Evolutionary conservation across 1,284 basidiomycete species (phyloP).

Genomic region (Cutaneotrichosporon mucoides): DNA sequence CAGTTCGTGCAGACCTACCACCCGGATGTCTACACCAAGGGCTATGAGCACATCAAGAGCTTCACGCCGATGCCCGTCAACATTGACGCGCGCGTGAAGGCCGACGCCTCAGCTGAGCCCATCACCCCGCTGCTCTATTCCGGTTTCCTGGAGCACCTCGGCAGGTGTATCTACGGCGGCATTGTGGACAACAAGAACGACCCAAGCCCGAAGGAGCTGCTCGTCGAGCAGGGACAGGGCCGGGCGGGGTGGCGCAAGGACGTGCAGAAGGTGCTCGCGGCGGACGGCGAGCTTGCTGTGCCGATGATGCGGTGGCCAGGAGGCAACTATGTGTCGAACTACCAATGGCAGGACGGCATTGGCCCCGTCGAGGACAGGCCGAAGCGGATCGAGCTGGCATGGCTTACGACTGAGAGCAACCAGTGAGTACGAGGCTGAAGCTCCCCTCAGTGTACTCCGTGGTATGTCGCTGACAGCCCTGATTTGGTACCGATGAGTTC

Average conservation of each 20-base stretch:
- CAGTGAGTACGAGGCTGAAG: constrained; percentile 10
- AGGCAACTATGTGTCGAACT: constrained; percentile 54
- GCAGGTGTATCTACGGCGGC: constrained; percentile 59
- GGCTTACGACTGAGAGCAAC: constrained; percentile 61
- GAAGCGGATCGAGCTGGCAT: constrained; percentile 58
- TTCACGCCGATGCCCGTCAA: neutral
- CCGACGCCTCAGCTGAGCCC: constrained; percentile 4
- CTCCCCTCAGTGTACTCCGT: neutral
- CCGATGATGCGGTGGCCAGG: constrained; percentile 60
- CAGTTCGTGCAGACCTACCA: constrained; percentile 1
- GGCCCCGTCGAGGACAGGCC: constrained; percentile 56
- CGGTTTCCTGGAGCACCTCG: constrained; percentile 60
- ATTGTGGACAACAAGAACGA: constrained; percentile 53
- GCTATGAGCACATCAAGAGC: constrained; percentile 2
- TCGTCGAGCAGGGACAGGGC: constrained; percentile 33
- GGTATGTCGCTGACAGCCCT: neutral
- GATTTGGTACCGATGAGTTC: constrained; percentile 58
- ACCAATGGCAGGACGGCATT: constrained; percentile 63
- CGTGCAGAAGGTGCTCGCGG: constrained; percentile 55
- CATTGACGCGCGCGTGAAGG: constrained; percentile 1
- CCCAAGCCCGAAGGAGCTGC: constrained; percentile 38
- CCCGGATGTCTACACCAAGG: constrained; percentile 3
- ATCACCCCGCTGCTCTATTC: constrained; percentile 51
- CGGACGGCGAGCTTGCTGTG: constrained; percentile 53
- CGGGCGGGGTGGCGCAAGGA: constrained; percentile 57